A percentile compares a stretch with the other conserved stretches of the same genome.
These are phyloP conservation scores for Lyophyllum semitale DNA, from an alignment of 768 basidiomycete genomes.

Conservation along the genomic window DNA sequence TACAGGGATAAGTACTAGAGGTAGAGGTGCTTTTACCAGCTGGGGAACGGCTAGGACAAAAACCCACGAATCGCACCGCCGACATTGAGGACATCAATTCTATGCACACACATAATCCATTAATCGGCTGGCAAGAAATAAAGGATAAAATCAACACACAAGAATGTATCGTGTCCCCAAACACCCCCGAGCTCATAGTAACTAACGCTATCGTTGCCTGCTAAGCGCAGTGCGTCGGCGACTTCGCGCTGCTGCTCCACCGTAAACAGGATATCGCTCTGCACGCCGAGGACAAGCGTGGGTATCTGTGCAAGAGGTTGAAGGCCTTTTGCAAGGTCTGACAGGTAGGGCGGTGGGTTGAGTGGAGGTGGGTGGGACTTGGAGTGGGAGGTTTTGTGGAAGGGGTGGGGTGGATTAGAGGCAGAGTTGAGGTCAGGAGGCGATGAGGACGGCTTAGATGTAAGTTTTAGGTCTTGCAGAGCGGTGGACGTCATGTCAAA, in stretches of 20 bases:
- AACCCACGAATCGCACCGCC: conserved; percentile 19
- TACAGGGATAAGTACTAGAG: no score
- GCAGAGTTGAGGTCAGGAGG: conserved; percentile 23
- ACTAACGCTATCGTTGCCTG: conserved; percentile 85
- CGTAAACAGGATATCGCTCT: conserved; percentile 95
- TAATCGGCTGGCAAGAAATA: not conserved
- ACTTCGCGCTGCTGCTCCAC: conserved; percentile 97
- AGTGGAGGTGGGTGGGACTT: conserved; percentile 74
- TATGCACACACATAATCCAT: not conserved
- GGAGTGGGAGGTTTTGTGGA: conserved; percentile 50
- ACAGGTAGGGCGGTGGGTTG: conserved; percentile 74
- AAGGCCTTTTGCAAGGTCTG: conserved; percentile 79
- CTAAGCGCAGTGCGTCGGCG: conserved; percentile 87
- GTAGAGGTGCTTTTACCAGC: no score
- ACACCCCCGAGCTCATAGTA: conserved; percentile 98
- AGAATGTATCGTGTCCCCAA: conserved; percentile 99
- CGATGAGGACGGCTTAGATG: conserved; percentile 26
- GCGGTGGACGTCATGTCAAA: conserved; percentile 91
- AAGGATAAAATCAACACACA: conserved; percentile 47
- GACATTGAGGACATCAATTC: conserved; percentile 20
- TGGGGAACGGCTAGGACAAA: conserved; percentile 8
- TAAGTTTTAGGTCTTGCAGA: conserved; percentile 67
- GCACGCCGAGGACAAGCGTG: conserved; percentile 87
- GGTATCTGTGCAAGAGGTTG: conserved; percentile 76
- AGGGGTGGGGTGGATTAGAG: conserved; percentile 17